These are phyloP conservation scores for Discostella stelligera DNA, from an alignment of 352 stramenopile genomes.

Conservation along the genomic window DNA sequence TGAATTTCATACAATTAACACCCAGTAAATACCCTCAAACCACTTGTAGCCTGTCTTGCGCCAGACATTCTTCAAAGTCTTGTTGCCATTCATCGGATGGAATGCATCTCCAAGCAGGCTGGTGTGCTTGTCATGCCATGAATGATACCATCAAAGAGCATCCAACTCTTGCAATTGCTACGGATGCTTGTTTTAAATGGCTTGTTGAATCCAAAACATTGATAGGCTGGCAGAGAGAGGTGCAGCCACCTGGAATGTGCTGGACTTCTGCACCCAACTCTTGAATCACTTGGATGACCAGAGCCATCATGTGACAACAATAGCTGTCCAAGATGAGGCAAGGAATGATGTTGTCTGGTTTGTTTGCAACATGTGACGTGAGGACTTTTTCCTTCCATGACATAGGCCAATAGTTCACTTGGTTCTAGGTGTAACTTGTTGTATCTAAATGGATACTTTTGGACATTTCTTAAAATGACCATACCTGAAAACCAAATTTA, in stretches of 20 bases:
- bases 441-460: no score
- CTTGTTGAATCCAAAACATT: constrained; percentile 21
- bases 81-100: no score
- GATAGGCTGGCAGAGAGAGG: constrained; percentile 21
- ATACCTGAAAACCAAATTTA: no score
- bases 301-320: constrained; percentile 26
- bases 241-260: constrained; percentile 27
- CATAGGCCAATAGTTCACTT: no score
- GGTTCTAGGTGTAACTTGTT: no score
- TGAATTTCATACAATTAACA: no score
- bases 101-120: no score
- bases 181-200: constrained; percentile 17
- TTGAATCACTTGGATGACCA: constrained; percentile 1
- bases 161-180: background rate
- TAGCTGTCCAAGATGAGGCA: constrained; percentile 16
- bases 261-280: constrained; percentile 19
- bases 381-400: constrained; percentile 13
- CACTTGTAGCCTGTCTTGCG: no score
- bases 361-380: background rate
- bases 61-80: no score
- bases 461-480: no score
- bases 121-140: constrained; percentile 3
- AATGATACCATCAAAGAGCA: background rate
- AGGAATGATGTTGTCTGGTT: constrained; percentile 3
- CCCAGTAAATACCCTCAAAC: no score